Evolutionary conservation across 1,284 basidiomycete species (phyloP).

Genomic region (Cystobasidium pallidum): DNA sequence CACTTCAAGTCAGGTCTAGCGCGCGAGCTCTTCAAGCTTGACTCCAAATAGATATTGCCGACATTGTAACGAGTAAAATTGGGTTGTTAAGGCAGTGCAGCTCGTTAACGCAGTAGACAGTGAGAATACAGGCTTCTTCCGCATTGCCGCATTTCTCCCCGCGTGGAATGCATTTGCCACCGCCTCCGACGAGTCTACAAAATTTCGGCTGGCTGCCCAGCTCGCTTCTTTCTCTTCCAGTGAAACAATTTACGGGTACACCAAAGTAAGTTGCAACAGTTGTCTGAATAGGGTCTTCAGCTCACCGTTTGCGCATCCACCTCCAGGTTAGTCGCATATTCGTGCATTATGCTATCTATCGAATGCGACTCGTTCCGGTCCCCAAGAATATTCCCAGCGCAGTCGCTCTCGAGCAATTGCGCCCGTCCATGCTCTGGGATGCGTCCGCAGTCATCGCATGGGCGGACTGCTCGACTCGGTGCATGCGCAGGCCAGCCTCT

Average conservation of each 20-base stretch:
- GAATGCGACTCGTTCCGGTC: constrained; percentile 45
- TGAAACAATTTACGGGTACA: constrained; percentile 43
- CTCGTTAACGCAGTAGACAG: background rate
- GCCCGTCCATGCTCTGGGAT: constrained; percentile 27
- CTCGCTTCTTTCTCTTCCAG: constrained; percentile 22
- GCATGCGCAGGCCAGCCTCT: constrained; percentile 5
- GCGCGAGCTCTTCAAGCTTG: constrained; percentile 39
- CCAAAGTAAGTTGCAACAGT: constrained; percentile 29
- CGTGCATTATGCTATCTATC: constrained; percentile 6
- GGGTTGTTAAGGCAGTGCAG: background rate
- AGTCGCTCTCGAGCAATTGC: background rate
- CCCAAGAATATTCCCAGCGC: constrained; percentile 34
- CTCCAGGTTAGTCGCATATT: constrained; percentile 39
- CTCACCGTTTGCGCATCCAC: background rate
- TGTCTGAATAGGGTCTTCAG: background rate
- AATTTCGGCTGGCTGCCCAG: constrained; percentile 10
- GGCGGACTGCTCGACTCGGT: constrained; percentile 7
- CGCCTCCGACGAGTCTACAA: background rate
- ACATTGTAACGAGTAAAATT: constrained; percentile 14
- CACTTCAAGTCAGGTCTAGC: constrained; percentile 37
- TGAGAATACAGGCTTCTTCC: background rate
- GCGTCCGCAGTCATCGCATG: constrained; percentile 9
- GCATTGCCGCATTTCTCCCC: background rate
- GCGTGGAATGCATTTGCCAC: background rate
- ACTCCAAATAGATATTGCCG: constrained; percentile 11